phyloP scores from a whole-genome alignment of 1,139 yeast genomes.

The Casaregolazyma lundiana region DNA sequence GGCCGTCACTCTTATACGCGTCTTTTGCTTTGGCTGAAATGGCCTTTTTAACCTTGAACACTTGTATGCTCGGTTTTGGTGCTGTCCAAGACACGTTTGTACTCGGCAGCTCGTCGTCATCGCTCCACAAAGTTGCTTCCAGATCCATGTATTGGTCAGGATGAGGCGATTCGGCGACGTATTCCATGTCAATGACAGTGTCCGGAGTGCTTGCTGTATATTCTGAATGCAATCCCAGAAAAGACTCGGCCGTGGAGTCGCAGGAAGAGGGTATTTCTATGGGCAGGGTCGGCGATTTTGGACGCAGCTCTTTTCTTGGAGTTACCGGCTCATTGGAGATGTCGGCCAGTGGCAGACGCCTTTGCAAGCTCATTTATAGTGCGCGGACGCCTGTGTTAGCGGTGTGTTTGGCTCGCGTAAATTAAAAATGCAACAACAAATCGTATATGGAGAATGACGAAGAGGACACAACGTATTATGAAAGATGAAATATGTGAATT shows the following conservation, averaged over 20 bases:
- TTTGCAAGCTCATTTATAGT: background rate
- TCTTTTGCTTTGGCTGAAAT: background rate
- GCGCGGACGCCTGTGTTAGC: background rate
- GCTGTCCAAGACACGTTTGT: background rate
- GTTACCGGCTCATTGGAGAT: background rate
- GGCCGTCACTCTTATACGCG: background rate
- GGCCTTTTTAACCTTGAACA: background rate
- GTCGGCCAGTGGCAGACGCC: background rate
- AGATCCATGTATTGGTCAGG: constrained; percentile 8
- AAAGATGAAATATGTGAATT: no score
- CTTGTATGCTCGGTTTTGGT: background rate
- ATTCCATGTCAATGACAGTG: background rate
- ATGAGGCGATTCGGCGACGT: constrained; percentile 10
- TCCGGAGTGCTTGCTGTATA: constrained; percentile 6
- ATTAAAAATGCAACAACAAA: background rate
- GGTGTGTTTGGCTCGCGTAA: no score
- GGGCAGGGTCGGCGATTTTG: constrained; percentile 7
- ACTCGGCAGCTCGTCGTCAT: background rate
- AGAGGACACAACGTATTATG: no score
- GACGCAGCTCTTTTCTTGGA: background rate
- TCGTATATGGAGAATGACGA: background rate
- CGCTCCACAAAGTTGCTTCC: background rate
- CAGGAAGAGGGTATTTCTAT: constrained; percentile 1
- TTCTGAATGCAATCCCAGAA: constrained; percentile 1
- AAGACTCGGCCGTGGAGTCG: constrained; percentile 8